Base-by-base conservation (phyloP, 164 flowering plant genomes). In the Nelumbo lutea region DNA sequence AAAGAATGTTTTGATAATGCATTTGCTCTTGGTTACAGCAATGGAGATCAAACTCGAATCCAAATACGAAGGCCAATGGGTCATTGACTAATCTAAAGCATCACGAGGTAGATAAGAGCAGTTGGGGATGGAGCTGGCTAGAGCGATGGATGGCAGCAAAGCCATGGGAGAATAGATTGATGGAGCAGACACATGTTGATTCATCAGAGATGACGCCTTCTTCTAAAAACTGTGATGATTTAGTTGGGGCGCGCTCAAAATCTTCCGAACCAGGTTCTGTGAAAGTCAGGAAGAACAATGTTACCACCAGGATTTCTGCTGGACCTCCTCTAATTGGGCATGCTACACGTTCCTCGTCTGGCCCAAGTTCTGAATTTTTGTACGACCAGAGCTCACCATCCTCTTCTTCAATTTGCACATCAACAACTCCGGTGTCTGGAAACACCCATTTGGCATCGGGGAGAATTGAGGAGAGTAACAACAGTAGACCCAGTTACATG, bases 81-180 rank as follows among this genome's bases (percentile, higher is more conserved):
- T 75, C 83, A 4, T 14, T 74, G 9, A 67, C 69, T 15, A 55
- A 75, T 42, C 52, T 76, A 56, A 88, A 86, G 78, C 74, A 72
- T 66, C 66, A 79, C 7, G 89, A 87, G 41, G 66, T 84, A 9
- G 90, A 90, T 67, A 89, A 81, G 79, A 90, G 77, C 62, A 85
- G 78, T 70, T 94, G 88, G 90, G 93, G 94, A 53, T 94, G 98
- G 98, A 92, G 90, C 75, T 95, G 99, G 99, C 76, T 95, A 47
- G 99, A 95, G 58, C 88, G 97, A 4, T 95, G 97, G 98, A 95
- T 95, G 98, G 87, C 96, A 9, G 96, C 97, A 10, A 89, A 83
- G 83, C 98, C 98, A 46, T 95, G 98, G 98, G 98, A 95, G 72
- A 88, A 77, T 60, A 83, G 97, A 66, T 69, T 95, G 66, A 89